Conservation (phyloP, 768 basidiomycete species). For the Pisolithus sp. region DNA sequence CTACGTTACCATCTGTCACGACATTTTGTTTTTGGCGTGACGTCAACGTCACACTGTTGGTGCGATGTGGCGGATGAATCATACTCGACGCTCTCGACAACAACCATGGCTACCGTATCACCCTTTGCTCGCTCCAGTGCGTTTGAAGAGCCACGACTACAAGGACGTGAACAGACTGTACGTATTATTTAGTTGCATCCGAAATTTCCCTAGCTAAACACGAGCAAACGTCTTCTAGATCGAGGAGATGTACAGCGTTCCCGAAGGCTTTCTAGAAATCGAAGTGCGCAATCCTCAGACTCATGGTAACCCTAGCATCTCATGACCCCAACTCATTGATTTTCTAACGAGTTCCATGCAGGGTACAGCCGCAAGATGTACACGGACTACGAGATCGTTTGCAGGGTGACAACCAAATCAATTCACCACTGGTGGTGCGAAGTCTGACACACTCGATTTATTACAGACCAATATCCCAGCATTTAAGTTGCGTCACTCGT, state of each 20-base stretch:
- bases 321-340: not conserved
- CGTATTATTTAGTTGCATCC: constrained; percentile 11
- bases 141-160: constrained; percentile 47
- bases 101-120: constrained; percentile 34
- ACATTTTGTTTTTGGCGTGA: not conserved
- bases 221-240: constrained; percentile 49
- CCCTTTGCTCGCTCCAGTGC: constrained; percentile 58
- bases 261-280: constrained; percentile 95
- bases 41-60: constrained; percentile 16
- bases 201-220: constrained; percentile 22
- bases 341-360: constrained; percentile 22
- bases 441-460: not conserved
- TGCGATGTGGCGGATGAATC: constrained; percentile 3
- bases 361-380: constrained; percentile 99
- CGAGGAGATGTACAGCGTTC: constrained; percentile 97
- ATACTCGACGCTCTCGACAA: constrained; percentile 14
- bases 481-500: constrained; percentile 92
- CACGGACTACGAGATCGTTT: constrained; percentile 98
- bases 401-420: constrained; percentile 57
- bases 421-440: constrained; percentile 1
- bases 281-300: constrained; percentile 97
- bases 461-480: constrained; percentile 95
- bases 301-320: constrained; percentile 51
- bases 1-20: too few relatives aligned
- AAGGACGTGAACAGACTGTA: constrained; percentile 55